Evolutionary conservation across 2,329 filamentous ascomycete species (phyloP).

Genomic region (Capronia americana): DNA sequence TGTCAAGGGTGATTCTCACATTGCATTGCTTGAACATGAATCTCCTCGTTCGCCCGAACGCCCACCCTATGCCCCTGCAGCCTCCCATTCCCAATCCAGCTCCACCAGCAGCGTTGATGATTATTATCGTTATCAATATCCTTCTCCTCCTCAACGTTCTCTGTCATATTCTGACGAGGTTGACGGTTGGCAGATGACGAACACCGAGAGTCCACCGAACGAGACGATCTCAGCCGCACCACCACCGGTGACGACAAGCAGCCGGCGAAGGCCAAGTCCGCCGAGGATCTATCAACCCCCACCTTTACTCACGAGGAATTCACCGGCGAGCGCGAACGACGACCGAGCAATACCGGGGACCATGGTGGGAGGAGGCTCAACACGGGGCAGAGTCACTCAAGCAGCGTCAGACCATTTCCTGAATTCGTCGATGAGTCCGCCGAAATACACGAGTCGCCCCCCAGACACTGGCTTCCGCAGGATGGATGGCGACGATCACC

Average conservation of each 20-base stretch:
- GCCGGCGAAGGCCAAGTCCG: constrained; percentile 27
- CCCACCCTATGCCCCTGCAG: constrained; percentile 19
- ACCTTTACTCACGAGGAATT: constrained; percentile 25
- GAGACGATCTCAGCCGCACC: constrained; percentile 16
- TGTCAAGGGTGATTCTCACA: constrained; percentile 72
- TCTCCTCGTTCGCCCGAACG: constrained; percentile 34
- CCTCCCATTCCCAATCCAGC: constrained; percentile 29
- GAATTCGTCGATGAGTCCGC: constrained; percentile 36
- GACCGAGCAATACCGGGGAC: constrained; percentile 21
- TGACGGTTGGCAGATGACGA: constrained; percentile 40
- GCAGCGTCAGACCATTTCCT: constrained; percentile 35
- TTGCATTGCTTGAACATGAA: constrained; percentile 35
- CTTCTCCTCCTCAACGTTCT: constrained; percentile 30
- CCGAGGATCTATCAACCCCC: constrained; percentile 28
- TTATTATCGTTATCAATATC: constrained; percentile 32
- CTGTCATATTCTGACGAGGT: constrained; percentile 38
- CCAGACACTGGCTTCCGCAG: constrained; percentile 22
- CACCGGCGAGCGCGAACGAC: constrained; percentile 12
- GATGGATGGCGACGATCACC: constrained; percentile 27
- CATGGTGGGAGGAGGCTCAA: constrained; percentile 27
- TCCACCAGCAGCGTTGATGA: constrained; percentile 29
- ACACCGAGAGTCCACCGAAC: constrained; percentile 23
- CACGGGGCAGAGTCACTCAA: constrained; percentile 32
- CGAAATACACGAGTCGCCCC: constrained; percentile 11
- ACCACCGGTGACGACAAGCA: constrained; percentile 24